A percentile compares a stretch with the other conserved stretches of the same genome.
Evolutionary conservation across 805 yeast species (phyloP).

Genomic region (Candida vaughaniae): DNA sequence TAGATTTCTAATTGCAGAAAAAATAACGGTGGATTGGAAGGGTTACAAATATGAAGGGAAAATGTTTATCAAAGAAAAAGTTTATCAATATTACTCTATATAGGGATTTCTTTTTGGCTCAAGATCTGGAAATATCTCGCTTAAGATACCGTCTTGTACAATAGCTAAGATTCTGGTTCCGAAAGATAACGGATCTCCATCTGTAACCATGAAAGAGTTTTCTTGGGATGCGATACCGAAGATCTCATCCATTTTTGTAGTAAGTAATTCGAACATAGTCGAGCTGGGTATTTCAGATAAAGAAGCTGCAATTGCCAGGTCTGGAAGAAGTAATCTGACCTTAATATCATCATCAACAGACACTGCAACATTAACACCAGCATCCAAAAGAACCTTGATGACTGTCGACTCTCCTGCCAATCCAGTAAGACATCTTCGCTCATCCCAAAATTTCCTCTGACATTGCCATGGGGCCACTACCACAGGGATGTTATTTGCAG

Average conservation of each 20-base stretch:
- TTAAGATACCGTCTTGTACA: not conserved
- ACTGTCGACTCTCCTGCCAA: conserved; percentile 6
- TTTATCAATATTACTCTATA: too few relatives aligned
- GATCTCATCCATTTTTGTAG: conserved; percentile 6
- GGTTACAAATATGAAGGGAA: too few relatives aligned
- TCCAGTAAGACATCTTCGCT: conserved; percentile 6
- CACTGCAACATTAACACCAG: conserved; percentile 5
- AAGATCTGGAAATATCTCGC: conserved; percentile 2
- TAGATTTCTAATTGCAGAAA: too few relatives aligned
- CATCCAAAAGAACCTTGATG: conserved; percentile 4
- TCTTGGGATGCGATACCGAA: not conserved
- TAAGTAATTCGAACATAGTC: conserved; percentile 3
- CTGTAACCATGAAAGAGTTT: conserved; percentile 3
- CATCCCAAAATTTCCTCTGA: conserved; percentile 9
- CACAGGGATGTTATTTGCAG: conserved; percentile 3
- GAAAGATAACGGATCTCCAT: conserved; percentile 6
- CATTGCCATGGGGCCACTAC: conserved; percentile 8
- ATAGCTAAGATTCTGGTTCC: conserved; percentile 4
- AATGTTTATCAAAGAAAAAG: too few relatives aligned
- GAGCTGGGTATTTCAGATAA: not conserved
- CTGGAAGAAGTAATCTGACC: conserved; percentile 7
- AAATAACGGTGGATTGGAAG: too few relatives aligned
- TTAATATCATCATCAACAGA: conserved; percentile 4
- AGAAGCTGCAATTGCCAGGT: conserved; percentile 6
- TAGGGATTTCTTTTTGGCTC: conserved; percentile 1